phyloP scores from a whole-genome alignment of 1,139 yeast species.

The Saccharomyces hybrid region DNA sequence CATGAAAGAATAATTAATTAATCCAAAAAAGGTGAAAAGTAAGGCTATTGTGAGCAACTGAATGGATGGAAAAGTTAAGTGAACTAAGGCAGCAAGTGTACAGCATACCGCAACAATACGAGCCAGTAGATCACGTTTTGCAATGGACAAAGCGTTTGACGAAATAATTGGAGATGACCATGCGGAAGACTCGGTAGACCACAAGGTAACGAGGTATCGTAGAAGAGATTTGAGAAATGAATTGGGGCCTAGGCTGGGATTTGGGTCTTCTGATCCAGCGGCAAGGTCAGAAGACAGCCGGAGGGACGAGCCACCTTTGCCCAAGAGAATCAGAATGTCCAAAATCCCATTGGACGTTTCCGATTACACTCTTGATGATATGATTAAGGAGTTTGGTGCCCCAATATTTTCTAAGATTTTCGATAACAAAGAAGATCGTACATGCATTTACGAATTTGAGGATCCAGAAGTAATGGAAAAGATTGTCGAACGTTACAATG shows the following conservation, averaged over 20 bases:
- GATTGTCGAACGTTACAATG: slow-evolving; percentile 22
- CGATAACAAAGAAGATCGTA: slow-evolving; percentile 25
- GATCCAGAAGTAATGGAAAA: slow-evolving; percentile 16
- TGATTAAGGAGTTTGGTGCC: slow-evolving; percentile 23
- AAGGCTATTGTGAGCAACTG: not conserved
- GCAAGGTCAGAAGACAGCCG: slow-evolving; percentile 5
- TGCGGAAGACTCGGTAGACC: not conserved
- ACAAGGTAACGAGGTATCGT: slow-evolving; percentile 21
- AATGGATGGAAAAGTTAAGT: not conserved
- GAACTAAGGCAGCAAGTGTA: not conserved
- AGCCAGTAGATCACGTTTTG: not conserved
- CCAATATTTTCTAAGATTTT: slow-evolving; percentile 18
- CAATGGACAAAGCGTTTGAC: not conserved
- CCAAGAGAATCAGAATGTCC: slow-evolving; percentile 20
- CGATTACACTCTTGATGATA: slow-evolving; percentile 27
- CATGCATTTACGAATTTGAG: slow-evolving; percentile 25
- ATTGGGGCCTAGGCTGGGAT: slow-evolving; percentile 23
- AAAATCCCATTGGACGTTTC: slow-evolving; percentile 26
- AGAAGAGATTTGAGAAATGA: slow-evolving; percentile 30
- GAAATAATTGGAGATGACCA: not conserved
- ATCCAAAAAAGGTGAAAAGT: not conserved
- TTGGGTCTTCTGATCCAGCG: slow-evolving; percentile 3
- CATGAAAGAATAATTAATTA: not conserved
- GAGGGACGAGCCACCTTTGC: slow-evolving; percentile 10
- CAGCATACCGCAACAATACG: not conserved